phyloP scores from a whole-genome alignment of 768 basidiomycete genomes.

The Lactarius trivialis region DNA sequence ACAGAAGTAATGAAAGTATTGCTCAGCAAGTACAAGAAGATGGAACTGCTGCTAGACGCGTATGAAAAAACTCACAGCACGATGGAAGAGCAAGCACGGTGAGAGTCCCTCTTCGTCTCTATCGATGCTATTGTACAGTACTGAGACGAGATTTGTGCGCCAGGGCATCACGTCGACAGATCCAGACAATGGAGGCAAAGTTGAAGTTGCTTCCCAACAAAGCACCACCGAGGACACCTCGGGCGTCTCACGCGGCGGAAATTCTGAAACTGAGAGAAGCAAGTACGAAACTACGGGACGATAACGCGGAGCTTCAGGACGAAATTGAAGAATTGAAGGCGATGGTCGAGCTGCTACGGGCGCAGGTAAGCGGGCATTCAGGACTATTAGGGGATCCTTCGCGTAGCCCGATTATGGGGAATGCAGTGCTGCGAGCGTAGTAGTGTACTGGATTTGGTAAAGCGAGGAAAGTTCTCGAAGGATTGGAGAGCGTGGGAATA shows the following conservation, averaged over 20 bases:
- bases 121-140: background rate
- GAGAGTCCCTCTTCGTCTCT: slow-evolving; percentile 22
- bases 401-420: slow-evolving; percentile 31
- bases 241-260: slow-evolving; percentile 12
- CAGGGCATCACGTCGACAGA: slow-evolving; percentile 53
- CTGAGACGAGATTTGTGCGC: background rate
- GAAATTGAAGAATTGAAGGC: slow-evolving; percentile 62
- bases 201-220: slow-evolving; percentile 37
- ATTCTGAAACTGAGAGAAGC: slow-evolving; percentile 40
- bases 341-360: slow-evolving; percentile 63
- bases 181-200: slow-evolving; percentile 56
- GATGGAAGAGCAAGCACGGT: slow-evolving; percentile 58
- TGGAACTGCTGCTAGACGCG: slow-evolving; percentile 57
- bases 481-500: slow-evolving; percentile 23
- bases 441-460: slow-evolving; percentile 2
- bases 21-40: slow-evolving; percentile 54
- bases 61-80: slow-evolving; percentile 46
- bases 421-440: slow-evolving; percentile 9
- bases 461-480: slow-evolving; percentile 29
- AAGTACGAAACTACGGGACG: slow-evolving; percentile 50
- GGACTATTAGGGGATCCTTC: slow-evolving; percentile 43
- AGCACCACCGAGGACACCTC: slow-evolving; percentile 4
- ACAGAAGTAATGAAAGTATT: slow-evolving; percentile 52
- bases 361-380: slow-evolving; percentile 43
- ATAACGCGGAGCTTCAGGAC: slow-evolving; percentile 50